Evolutionary conservation across 2,329 filamentous ascomycete species (phyloP).

Genomic region (Botrytis fragariae): DNA sequence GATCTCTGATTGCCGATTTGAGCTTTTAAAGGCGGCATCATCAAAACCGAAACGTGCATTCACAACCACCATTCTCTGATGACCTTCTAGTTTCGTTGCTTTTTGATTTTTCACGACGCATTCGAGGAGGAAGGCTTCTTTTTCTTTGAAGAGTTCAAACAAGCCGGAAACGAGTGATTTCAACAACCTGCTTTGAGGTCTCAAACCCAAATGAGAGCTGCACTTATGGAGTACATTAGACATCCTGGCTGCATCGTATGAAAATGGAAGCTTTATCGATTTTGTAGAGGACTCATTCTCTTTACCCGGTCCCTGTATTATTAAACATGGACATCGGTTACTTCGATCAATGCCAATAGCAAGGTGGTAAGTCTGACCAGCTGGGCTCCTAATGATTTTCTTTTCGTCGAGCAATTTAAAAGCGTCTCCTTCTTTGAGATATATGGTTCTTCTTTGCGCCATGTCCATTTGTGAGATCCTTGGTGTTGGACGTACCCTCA

Average conservation of each 20-base stretch:
- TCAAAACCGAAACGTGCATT: constrained; percentile 63
- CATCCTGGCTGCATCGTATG: constrained; percentile 52
- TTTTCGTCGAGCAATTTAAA: constrained; percentile 50
- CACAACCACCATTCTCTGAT: constrained; percentile 48
- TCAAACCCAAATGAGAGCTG: constrained; percentile 45
- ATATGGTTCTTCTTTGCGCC: constrained; percentile 50
- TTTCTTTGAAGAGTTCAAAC: constrained; percentile 57
- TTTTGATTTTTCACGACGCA: constrained; percentile 44
- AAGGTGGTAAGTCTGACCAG: constrained; percentile 48
- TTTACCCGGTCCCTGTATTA: constrained; percentile 49
- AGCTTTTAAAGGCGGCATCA: constrained; percentile 64
- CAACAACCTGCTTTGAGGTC: constrained; percentile 37
- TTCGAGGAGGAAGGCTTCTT: constrained; percentile 63
- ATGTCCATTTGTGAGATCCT: constrained; percentile 4
- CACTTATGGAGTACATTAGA: constrained; percentile 44
- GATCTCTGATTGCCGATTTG: constrained; percentile 58
- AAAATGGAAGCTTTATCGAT: constrained; percentile 58
- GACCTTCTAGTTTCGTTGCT: no score
- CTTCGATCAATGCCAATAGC: constrained; percentile 65
- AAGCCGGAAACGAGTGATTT: constrained; percentile 47
- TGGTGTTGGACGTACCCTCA: constrained; percentile 32
- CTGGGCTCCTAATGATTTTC: constrained; percentile 39
- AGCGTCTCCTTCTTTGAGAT: constrained; percentile 53
- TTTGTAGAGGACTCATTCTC: constrained; percentile 42
- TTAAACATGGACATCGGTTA: constrained; percentile 60